These are phyloP conservation scores for Cystobasidiopsis lactophilus DNA, from an alignment of 768 basidiomycete species.

Conservation along the genomic window DNA sequence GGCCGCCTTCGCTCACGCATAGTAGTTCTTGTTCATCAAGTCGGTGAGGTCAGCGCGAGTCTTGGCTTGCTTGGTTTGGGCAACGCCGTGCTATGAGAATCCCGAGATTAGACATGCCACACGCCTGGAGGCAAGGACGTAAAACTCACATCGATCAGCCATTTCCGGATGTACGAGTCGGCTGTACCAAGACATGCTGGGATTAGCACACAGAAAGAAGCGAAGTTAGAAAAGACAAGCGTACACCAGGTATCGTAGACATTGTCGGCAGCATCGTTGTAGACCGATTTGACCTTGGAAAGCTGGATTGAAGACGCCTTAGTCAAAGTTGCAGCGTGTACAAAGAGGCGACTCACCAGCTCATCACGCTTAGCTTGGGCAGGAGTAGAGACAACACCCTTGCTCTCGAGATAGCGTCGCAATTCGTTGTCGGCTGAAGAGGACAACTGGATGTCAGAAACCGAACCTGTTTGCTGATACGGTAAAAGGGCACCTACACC, in stretches of 20 bases:
- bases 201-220: not conserved
- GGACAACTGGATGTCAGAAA: not conserved
- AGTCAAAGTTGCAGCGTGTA: not conserved
- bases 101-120: conserved; percentile 41
- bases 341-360: conserved; percentile 32
- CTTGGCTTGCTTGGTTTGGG: conserved; percentile 42
- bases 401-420: conserved; percentile 46
- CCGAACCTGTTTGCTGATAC: conserved; percentile 2
- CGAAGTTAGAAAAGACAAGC: not conserved
- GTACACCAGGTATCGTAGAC: conserved; percentile 62
- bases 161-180: not conserved
- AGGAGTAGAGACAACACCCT: conserved; percentile 47
- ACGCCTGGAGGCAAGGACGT: conserved; percentile 23
- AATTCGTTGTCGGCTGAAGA: conserved; percentile 42
- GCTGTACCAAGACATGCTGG: not conserved
- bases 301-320: not conserved
- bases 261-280: conserved; percentile 39
- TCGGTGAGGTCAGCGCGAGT: conserved; percentile 37
- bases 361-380: conserved; percentile 42
- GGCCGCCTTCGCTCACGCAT: too few species aligned
- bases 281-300: conserved; percentile 30
- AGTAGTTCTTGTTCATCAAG: conserved; percentile 62
- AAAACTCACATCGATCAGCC: not conserved
- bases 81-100: conserved; percentile 37
- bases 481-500: conserved; percentile 28